A percentile compares a stretch with the other conserved stretches of the same genome.
These are phyloP conservation scores for Coemansia biformis DNA, from an alignment of 192 early-diverging fungal genomes.

Conservation along the genomic window DNA sequence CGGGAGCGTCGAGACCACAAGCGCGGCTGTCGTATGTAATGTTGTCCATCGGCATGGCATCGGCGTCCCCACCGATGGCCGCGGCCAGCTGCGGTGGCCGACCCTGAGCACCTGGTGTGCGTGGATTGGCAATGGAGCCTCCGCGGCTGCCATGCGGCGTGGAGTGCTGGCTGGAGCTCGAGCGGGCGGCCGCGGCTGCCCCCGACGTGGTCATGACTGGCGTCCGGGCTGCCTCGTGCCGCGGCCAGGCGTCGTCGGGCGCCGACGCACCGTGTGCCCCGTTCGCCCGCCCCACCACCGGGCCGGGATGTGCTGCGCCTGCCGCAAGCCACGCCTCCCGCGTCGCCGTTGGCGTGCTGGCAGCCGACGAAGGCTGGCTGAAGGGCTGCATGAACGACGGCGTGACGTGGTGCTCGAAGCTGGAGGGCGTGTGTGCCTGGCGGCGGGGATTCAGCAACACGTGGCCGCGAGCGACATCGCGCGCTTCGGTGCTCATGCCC, in stretches of 20 bases:
- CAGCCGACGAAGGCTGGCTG: slow-evolving; percentile 32
- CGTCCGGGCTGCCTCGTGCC: slow-evolving; percentile 12
- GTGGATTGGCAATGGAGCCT: slow-evolving; percentile 18
- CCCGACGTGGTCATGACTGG: slow-evolving; percentile 48
- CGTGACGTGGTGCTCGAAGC: slow-evolving; percentile 29
- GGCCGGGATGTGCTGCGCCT: too few relatives aligned
- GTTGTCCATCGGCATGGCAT: slow-evolving; percentile 21
- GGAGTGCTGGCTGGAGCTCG: slow-evolving; percentile 27
- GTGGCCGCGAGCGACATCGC: neutral
- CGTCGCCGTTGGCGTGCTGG: slow-evolving; percentile 21
- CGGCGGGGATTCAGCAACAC: too few relatives aligned
- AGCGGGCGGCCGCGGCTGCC: slow-evolving; percentile 29
- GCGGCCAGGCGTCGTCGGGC: neutral
- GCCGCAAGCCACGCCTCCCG: slow-evolving; percentile 14
- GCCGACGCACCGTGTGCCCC: neutral
- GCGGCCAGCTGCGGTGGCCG: neutral
- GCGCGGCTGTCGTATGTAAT: slow-evolving; percentile 2
- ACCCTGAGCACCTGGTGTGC: slow-evolving; percentile 4
- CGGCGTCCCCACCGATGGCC: neutral
- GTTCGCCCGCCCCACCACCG: too few relatives aligned
- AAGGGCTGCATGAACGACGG: slow-evolving; percentile 48
- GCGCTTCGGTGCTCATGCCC: too few relatives aligned
- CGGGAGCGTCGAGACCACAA: too few relatives aligned
- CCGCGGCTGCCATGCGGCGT: slow-evolving; percentile 48
- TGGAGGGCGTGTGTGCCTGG: slow-evolving; percentile 12